These are phyloP conservation scores for Chalciporus pseudorubinellus DNA, from an alignment of 768 basidiomycete species.

Conservation along the genomic window DNA sequence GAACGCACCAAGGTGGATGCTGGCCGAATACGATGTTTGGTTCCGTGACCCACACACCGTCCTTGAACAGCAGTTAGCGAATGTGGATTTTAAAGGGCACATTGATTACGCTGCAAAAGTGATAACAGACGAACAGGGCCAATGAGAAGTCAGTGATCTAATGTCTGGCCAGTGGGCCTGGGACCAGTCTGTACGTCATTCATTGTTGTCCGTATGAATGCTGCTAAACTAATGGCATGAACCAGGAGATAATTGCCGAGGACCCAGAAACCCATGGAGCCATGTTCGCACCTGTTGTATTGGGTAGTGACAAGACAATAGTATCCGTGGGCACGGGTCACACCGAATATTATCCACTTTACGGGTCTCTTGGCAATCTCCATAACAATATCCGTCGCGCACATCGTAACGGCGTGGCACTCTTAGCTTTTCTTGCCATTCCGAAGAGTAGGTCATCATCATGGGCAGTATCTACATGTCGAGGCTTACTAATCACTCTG, in stretches of 20 bases:
- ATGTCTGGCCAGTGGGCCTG: too few relatives aligned
- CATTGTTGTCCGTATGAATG: not conserved
- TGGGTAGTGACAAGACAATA: slow-evolving; percentile 19
- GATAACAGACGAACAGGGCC: slow-evolving; percentile 11
- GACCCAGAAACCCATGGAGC: slow-evolving; percentile 17
- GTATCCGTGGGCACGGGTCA: slow-evolving; percentile 15
- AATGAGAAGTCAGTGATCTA: too few relatives aligned
- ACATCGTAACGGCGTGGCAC: slow-evolving; percentile 9
- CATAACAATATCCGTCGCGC: slow-evolving; percentile 8
- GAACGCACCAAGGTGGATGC: too few relatives aligned
- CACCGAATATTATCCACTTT: slow-evolving; percentile 17
- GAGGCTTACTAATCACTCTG: too few relatives aligned
- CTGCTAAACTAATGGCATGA: not conserved
- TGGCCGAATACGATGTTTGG: slow-evolving; percentile 32
- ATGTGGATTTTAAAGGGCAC: slow-evolving; percentile 21
- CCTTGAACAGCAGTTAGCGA: slow-evolving; percentile 17
- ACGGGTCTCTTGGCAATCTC: slow-evolving; percentile 16
- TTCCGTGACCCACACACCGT: slow-evolving; percentile 18
- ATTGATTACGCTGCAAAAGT: slow-evolving; percentile 21
- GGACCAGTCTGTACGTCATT: slow-evolving; percentile 1
- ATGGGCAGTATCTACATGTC: too few relatives aligned
- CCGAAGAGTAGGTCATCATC: slow-evolving; percentile 22
- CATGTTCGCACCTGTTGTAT: slow-evolving; percentile 13
- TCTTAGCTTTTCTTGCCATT: slow-evolving; percentile 28
- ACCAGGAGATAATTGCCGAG: slow-evolving; percentile 25